Evolutionary conservation across 1,139 yeast genomes (phyloP).

Genomic region (Diutina siamensis): DNA sequence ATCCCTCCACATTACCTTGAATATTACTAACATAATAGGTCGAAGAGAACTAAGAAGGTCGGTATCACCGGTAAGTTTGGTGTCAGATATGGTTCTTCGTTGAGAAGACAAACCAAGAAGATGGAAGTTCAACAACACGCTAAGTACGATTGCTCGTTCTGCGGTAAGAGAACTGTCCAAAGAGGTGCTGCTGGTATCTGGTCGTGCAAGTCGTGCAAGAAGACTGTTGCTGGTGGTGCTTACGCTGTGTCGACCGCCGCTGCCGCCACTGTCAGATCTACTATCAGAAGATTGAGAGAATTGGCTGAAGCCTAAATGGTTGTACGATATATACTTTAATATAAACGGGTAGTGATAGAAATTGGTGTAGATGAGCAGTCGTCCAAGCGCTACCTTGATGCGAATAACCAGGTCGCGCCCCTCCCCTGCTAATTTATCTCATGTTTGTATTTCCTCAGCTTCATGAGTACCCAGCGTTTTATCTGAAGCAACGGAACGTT

Average conservation of each 20-base stretch:
- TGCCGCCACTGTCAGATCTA: constrained; percentile 99
- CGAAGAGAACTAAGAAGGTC: constrained; percentile 99
- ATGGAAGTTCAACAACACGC: constrained; percentile 99
- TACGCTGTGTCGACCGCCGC: constrained; percentile 98
- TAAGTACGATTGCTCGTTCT: constrained; percentile 98
- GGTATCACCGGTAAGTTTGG: constrained; percentile 99
- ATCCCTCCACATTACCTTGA: no score
- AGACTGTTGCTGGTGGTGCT: constrained; percentile 99
- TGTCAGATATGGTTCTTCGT: constrained; percentile 99
- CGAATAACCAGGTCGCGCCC: no score
- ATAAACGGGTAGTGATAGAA: constrained; percentile 4
- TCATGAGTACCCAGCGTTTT: constrained; percentile 84
- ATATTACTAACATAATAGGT: constrained; percentile 51
- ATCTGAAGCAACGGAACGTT: constrained; percentile 78
- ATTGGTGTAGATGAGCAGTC: background rate
- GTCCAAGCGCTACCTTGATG: background rate
- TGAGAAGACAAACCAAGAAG: constrained; percentile 99
- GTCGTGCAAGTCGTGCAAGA: constrained; percentile 89
- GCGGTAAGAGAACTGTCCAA: constrained; percentile 98
- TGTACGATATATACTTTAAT: constrained; percentile 6
- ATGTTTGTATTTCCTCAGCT: constrained; percentile 48
- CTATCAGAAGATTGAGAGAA: constrained; percentile 99
- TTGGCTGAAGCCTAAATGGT: constrained; percentile 87
- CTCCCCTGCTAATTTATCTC: no score
- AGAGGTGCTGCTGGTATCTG: constrained; percentile 99